Evolutionary conservation across 495 filamentous ascomycete genomes (phyloP), one percentile per base, ranked within the genome.

Genomic region (Penicillium salamii): DNA sequence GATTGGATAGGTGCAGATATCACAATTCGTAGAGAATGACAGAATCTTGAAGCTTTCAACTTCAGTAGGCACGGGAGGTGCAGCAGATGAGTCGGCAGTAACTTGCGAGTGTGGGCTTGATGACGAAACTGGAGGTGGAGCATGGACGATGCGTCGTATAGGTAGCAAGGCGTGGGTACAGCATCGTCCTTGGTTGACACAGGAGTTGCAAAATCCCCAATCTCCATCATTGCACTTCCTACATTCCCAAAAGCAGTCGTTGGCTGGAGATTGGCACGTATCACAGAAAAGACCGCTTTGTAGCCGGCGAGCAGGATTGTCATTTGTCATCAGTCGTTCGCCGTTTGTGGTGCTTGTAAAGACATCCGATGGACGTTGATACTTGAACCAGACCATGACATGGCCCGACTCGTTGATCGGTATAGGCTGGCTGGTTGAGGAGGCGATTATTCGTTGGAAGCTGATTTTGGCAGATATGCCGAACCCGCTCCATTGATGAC

Each of bases 161-260:
- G 90, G 87, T 1, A 92, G 71, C 0, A 96, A 70, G 0, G 83
- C 71, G 58, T 96, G 91, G 0, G 82, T 87, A 68, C 91, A 96
- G 54, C 81, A 83, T 35, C 74, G 74, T 11, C 84, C 88, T 64
- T 82, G 81, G 37, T 88, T 89, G 21, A 95, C 88, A 59, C 91
- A 96, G 47, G 67, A 60, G 50, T 86, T 85, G 68, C 91, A 96
- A 58, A 88, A 96, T 1, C 91, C 91, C 91, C 90, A 96, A 58
- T 91, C 90, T 20, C 88, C 90, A 45, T 91, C 85, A 57, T 95
- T 95, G 67, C 91, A 96, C 31, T 73, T 55, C 46, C 81, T 80
- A 65, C 91, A 96, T 49, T 85, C 80, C 90, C 90, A 96, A 61
- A 85, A 90, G 61, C 86, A 89, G 18, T 84, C 77, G 50, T 93